These are phyloP conservation scores for Aspergillus aculeatinus DNA, from an alignment of 2,329 filamentous ascomycete genomes.

Conservation along the genomic window DNA sequence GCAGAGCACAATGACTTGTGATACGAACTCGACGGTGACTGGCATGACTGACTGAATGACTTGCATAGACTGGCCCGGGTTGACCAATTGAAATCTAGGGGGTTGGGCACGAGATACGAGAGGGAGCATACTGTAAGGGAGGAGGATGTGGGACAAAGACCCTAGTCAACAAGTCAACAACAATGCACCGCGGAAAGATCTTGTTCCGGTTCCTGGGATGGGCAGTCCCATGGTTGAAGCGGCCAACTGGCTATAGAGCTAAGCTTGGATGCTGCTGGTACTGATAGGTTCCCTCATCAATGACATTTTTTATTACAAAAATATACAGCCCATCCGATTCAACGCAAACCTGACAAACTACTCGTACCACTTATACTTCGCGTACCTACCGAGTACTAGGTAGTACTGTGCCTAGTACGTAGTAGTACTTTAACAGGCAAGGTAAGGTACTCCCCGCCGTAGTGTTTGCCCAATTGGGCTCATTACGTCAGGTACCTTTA, in stretches of 20 bases:
- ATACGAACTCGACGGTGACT: not conserved
- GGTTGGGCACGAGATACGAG: not conserved
- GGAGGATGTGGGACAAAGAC: not conserved
- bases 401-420: too few species aligned
- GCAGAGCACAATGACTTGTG: not conserved
- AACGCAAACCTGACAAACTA: not conserved
- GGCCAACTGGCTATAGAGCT: not conserved
- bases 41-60: not conserved
- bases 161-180: not conserved
- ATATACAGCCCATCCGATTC: not conserved
- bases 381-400: too few species aligned
- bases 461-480: not conserved
- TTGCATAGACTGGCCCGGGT: constrained; percentile 17
- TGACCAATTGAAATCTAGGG: constrained; percentile 19
- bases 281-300: too few species aligned
- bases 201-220: not conserved
- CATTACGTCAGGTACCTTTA: not conserved
- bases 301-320: too few species aligned
- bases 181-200: not conserved
- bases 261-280: too few species aligned
- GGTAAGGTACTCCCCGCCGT: too few species aligned
- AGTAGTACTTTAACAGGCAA: too few species aligned
- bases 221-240: not conserved
- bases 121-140: not conserved
- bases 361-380: too few species aligned